phyloP scores from a whole-genome alignment of 805 yeast genomes.

The Candida parachauliodes region DNA sequence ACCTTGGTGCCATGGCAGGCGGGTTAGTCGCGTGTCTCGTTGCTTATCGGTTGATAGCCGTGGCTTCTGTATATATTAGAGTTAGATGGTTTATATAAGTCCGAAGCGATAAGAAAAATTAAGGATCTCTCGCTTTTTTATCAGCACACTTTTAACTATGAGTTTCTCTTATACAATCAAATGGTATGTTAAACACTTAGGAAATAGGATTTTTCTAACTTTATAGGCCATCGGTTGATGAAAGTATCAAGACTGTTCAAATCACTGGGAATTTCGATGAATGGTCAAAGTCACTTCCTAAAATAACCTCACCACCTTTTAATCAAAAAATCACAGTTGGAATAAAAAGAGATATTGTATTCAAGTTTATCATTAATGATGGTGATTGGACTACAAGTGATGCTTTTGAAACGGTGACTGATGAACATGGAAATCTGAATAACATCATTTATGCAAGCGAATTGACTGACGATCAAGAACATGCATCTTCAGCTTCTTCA shows the following conservation, averaged over 20 bases:
- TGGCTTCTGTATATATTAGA: slow-evolving; percentile 20
- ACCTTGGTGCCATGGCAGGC: slow-evolving; percentile 27
- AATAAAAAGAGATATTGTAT: slow-evolving; percentile 23
- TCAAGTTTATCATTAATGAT: slow-evolving; percentile 37
- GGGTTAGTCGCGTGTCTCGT: slow-evolving; percentile 35
- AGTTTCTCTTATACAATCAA: slow-evolving; percentile 15
- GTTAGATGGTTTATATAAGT: slow-evolving; percentile 16
- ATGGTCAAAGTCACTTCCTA: slow-evolving; percentile 29
- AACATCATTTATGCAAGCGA: slow-evolving; percentile 29
- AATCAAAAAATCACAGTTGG: slow-evolving; percentile 19
- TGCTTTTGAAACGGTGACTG: slow-evolving; percentile 22
- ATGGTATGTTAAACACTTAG: slow-evolving; percentile 17
- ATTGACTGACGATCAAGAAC: slow-evolving; percentile 16
- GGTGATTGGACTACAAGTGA: slow-evolving; percentile 26
- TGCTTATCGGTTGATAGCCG: slow-evolving; percentile 30
- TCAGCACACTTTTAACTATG: slow-evolving; percentile 5
- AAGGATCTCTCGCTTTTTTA: background rate
- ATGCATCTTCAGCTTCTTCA: slow-evolving; percentile 28
- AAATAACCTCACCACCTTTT: slow-evolving; percentile 11
- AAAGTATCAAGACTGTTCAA: slow-evolving; percentile 19
- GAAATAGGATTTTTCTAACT: too few relatives aligned
- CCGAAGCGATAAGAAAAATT: background rate
- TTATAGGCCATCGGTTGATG: too few relatives aligned
- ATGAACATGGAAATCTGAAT: slow-evolving; percentile 34
- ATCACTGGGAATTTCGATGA: slow-evolving; percentile 41